Evolutionary conservation across 768 basidiomycete species (phyloP).

Genomic region (Mycena alexandri): DNA sequence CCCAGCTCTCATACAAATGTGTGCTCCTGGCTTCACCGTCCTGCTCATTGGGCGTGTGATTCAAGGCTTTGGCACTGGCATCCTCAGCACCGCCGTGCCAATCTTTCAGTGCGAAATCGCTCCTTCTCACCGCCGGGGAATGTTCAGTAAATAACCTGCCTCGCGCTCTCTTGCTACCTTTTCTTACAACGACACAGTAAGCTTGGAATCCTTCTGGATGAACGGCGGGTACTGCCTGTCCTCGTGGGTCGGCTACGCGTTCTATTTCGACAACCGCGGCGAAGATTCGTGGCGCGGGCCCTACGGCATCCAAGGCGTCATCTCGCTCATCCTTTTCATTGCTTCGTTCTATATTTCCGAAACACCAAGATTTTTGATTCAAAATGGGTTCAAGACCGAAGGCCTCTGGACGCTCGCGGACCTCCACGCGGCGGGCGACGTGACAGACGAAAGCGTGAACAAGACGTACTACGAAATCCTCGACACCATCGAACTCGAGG

Average conservation of each 20-base stretch:
- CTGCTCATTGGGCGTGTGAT: slow-evolving; percentile 59
- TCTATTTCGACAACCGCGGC: slow-evolving; percentile 58
- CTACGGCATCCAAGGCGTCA: slow-evolving; percentile 65
- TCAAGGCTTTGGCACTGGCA: slow-evolving; percentile 63
- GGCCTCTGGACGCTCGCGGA: slow-evolving; percentile 68
- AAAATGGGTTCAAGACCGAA: slow-evolving; percentile 64
- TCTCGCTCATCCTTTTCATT: slow-evolving; percentile 61
- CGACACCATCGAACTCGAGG: slow-evolving; percentile 52
- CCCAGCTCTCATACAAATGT: slow-evolving; percentile 60
- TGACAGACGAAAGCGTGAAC: slow-evolving; percentile 55
- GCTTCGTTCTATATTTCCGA: slow-evolving; percentile 65
- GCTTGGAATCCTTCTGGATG: slow-evolving; percentile 66
- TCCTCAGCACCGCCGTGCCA: slow-evolving; percentile 65
- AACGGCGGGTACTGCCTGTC: slow-evolving; percentile 64
- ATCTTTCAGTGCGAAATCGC: slow-evolving; percentile 64
- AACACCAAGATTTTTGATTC: slow-evolving; percentile 67
- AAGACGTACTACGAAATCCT: slow-evolving; percentile 60
- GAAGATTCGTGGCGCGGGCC: slow-evolving; percentile 71
- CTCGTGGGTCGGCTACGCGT: slow-evolving; percentile 63
- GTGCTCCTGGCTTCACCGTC: slow-evolving; percentile 57
- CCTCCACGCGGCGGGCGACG: slow-evolving; percentile 65
- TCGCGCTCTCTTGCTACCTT: neutral
- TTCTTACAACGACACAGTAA: slow-evolving; percentile 38
- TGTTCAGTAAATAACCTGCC: slow-evolving; percentile 48
- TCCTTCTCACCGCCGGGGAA: slow-evolving; percentile 61